Evolutionary conservation across 768 basidiomycete species (phyloP).

Genomic region (Gelatoporia subvermispora): DNA sequence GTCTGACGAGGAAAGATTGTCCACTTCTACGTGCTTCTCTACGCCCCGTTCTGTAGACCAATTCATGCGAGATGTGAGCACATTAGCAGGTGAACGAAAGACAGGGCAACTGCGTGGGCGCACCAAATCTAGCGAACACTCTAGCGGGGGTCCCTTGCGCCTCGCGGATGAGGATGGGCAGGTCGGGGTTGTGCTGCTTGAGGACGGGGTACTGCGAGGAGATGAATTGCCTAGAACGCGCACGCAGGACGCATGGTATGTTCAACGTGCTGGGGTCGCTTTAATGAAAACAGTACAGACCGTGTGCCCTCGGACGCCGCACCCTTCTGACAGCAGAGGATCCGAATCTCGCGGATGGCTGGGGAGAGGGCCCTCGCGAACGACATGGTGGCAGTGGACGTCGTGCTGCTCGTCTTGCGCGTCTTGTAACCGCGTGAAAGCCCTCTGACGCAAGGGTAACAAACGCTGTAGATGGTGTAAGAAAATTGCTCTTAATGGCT

Average conservation of each 20-base stretch:
- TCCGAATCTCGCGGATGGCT: slow-evolving; percentile 72
- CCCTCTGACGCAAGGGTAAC: background rate
- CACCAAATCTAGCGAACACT: slow-evolving; percentile 83
- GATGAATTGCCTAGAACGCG: slow-evolving; percentile 64
- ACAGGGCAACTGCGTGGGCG: slow-evolving; percentile 19
- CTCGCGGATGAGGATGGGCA: slow-evolving; percentile 81
- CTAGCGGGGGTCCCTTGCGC: slow-evolving; percentile 76
- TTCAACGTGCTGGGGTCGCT: background rate
- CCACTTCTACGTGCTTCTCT: slow-evolving; percentile 77
- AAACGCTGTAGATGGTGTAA: no score
- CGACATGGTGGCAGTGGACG: slow-evolving; percentile 23
- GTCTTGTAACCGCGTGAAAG: background rate
- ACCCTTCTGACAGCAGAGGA: slow-evolving; percentile 76
- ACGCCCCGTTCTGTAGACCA: slow-evolving; percentile 60
- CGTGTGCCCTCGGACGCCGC: slow-evolving; percentile 75
- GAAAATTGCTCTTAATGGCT: no score
- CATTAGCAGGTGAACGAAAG: background rate
- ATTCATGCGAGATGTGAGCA: background rate
- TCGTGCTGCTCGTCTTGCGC: background rate
- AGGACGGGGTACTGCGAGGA: slow-evolving; percentile 66
- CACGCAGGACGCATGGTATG: background rate
- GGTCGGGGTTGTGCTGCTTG: slow-evolving; percentile 80
- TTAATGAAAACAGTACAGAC: slow-evolving; percentile 33
- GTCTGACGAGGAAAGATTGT: slow-evolving; percentile 66
- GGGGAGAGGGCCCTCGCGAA: slow-evolving; percentile 74